Conservation (phyloP, 2,329 filamentous ascomycete genomes). For the Exophiala phaeomuriformis region DNA sequence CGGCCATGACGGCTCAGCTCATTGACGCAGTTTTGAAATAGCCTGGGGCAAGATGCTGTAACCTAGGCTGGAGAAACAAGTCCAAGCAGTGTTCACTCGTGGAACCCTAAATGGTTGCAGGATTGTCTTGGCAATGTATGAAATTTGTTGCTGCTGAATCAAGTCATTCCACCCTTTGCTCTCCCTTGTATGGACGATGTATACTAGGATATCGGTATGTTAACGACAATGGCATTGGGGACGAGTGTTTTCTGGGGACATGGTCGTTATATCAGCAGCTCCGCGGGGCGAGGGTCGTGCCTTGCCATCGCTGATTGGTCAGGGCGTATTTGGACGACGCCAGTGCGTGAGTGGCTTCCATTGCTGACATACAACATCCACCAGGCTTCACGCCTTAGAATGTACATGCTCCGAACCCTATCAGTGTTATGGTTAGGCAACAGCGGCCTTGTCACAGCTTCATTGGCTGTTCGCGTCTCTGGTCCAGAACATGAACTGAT, state of each 20-base stretch:
- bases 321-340: constrained; percentile 14
- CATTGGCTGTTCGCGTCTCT: no score
- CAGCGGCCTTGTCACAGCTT: neutral
- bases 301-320: constrained; percentile 8
- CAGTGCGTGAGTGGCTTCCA: neutral
- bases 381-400: neutral
- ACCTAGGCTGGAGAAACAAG: no score
- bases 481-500: no score
- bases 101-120: no score
- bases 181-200: no score
- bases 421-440: neutral
- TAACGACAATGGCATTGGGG: no score
- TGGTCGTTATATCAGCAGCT: no score
- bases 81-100: no score
- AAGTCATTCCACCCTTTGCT: neutral
- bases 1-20: constrained; percentile 1
- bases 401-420: neutral
- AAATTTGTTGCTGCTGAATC: neutral
- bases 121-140: no score
- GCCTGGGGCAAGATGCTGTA: no score
- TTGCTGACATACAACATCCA: constrained; percentile 11
- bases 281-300: neutral
- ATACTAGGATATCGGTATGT: no score
- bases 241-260: no score
- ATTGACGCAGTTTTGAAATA: neutral